Percentiles rank a stretch among this genome's conserved stretches.
Evolutionary conservation across 1,139 yeast genomes (phyloP).

Genomic region (Candida frijolesensis): DNA sequence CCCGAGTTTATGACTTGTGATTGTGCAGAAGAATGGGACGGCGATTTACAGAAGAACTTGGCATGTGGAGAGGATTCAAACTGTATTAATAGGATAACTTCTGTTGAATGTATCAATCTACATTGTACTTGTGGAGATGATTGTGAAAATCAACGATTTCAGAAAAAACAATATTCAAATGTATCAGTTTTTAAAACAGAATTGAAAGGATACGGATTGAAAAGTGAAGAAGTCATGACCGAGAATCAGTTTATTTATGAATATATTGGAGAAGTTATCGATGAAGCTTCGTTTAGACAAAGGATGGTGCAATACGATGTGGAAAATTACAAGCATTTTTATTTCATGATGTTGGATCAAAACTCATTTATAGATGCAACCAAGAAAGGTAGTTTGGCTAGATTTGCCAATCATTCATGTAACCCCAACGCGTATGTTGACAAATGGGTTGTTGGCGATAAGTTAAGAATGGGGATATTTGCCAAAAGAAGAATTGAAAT

Average conservation of each 20-base stretch:
- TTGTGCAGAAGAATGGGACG: constrained; percentile 59
- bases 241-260: constrained; percentile 79
- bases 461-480: constrained; percentile 91
- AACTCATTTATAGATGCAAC: constrained; percentile 97
- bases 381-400: constrained; percentile 77
- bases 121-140: constrained; percentile 71
- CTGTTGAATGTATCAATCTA: constrained; percentile 86
- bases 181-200: constrained; percentile 82
- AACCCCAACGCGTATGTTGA: constrained; percentile 93
- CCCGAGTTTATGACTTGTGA: constrained; percentile 87
- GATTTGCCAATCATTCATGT: constrained; percentile 95
- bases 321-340: constrained; percentile 79
- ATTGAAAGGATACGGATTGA: constrained; percentile 84
- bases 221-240: constrained; percentile 63
- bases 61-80: constrained; percentile 89
- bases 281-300: constrained; percentile 67
- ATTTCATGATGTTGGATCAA: constrained; percentile 95
- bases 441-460: constrained; percentile 95
- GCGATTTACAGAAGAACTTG: constrained; percentile 38
- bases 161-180: constrained; percentile 66
- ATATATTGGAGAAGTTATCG: constrained; percentile 92
- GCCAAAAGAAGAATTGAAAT: constrained; percentile 69
- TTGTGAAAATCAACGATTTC: constrained; percentile 90
- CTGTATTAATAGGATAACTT: constrained; percentile 89
- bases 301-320: constrained; percentile 76